These are phyloP conservation scores for Kazachstania psychrophila DNA, from an alignment of 805 yeast species.

Conservation along the genomic window DNA sequence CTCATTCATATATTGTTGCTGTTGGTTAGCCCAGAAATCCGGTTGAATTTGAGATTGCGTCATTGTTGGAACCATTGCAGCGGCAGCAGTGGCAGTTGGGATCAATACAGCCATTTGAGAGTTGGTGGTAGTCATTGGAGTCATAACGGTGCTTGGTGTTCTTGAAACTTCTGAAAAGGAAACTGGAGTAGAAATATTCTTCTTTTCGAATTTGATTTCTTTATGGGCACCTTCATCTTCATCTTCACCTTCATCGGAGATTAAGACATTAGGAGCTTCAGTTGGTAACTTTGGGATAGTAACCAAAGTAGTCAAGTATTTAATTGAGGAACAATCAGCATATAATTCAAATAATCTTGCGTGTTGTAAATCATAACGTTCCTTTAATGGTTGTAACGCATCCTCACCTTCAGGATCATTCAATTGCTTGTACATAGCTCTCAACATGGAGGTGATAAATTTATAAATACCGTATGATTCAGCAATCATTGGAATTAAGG, in stretches of 20 bases:
- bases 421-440: conserved; percentile 73
- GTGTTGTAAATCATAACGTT: conserved; percentile 63
- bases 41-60: conserved; percentile 17
- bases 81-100: conserved; percentile 16
- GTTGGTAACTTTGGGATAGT: conserved; percentile 35
- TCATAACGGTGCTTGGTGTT: conserved; percentile 3
- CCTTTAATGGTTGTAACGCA: conserved; percentile 64
- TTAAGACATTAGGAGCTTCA: conserved; percentile 28
- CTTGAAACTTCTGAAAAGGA: conserved; percentile 1
- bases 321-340: conserved; percentile 80
- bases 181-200: conserved; percentile 1
- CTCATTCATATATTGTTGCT: conserved; percentile 57
- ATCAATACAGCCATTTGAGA: conserved; percentile 7
- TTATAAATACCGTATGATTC: conserved; percentile 91
- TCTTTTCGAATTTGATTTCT: conserved; percentile 11
- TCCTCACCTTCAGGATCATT: conserved; percentile 44
- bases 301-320: conserved; percentile 69
- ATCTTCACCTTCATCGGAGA: conserved; percentile 13
- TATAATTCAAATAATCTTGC: conserved; percentile 67
- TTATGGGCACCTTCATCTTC: conserved; percentile 13
- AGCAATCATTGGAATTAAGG: conserved; percentile 80
- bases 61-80: conserved; percentile 33
- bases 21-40: conserved; percentile 24
- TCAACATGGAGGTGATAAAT: conserved; percentile 79
- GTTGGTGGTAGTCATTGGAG: conserved; percentile 5